Base-by-base conservation (phyloP, 345 rosid genomes). In the Luvunga scandens region DNA sequence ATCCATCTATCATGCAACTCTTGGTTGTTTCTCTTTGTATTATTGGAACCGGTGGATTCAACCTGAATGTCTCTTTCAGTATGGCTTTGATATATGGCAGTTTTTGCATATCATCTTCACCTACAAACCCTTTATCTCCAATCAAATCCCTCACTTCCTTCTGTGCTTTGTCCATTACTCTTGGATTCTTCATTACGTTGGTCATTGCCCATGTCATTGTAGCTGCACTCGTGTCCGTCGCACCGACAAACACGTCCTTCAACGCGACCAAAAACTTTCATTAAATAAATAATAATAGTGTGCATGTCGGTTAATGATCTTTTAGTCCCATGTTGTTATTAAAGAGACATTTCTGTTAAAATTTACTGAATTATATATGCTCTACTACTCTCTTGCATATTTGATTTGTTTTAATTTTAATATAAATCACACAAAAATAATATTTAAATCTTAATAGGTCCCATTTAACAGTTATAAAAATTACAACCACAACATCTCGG, bases 51-150 rank as follows among this genome's bases (percentile, higher is more conserved):
- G 50, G 0, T 0, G 72, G 77, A 4, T 74, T 56, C 9, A 39
- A 48, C 39, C 87, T 77, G 80, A 82, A 77, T 28, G 86, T 76
- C 78, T 86, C 89, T 78, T 86, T 87, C n/a, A 86, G 80, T 24
- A 86, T 78, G 3, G 89, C 88, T 71, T 81, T 83, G 30, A 89
- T 71, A 75, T 84, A 87, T 0, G 85, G 62, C 4, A 86, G 69
- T 19, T 25, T 30, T 27, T 69, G 72, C 36, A 73, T 24, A 13
- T 86, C 84, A 6, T 81, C 87, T 80, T 89, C 88, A 1, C 66
- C 42, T 38, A 85, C 80, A 27, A 81, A 78, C 1, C 83, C 78
- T 61, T 77, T 84, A 9, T 78, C 73, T 21, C 86, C 79, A 2
- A 70, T 18, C 13, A 75, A 3, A 13, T 48, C 6, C 50, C 82